These are phyloP conservation scores for Reticulascus tulasneorum DNA, from an alignment of 2,329 filamentous ascomycete species.

Conservation along the genomic window DNA sequence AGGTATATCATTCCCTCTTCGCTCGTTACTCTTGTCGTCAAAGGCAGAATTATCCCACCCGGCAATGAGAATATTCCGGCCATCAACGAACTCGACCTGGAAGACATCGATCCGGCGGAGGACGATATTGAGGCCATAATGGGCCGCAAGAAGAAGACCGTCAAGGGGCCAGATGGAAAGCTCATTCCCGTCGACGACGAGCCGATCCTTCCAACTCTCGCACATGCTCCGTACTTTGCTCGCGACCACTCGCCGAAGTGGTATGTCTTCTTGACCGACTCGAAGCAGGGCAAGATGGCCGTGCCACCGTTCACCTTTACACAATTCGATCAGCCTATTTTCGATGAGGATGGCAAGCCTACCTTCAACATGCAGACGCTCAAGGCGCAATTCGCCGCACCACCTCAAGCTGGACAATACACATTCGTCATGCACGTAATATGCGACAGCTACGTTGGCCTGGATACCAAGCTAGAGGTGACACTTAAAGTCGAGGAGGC, in stretches of 20 bases:
- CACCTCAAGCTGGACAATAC: conserved; percentile 87
- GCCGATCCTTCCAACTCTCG: conserved; percentile 74
- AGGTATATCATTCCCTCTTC: conserved; percentile 88
- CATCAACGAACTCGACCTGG: conserved; percentile 73
- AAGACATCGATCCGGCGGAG: conserved; percentile 89
- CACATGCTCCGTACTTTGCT: conserved; percentile 84
- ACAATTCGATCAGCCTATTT: conserved; percentile 84
- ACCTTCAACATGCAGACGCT: conserved; percentile 95
- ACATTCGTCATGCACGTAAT: conserved; percentile 92
- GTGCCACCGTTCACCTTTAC: conserved; percentile 96
- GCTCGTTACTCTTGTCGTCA: conserved; percentile 90
- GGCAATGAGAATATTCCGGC: conserved; percentile 71
- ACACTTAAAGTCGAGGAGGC: conserved; percentile 86
- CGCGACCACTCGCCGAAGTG: conserved; percentile 87
- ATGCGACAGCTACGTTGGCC: conserved; percentile 92
- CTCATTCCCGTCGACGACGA: conserved; percentile 54
- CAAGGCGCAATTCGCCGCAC: conserved; percentile 95
- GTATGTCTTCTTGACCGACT: conserved; percentile 92
- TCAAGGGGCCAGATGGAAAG: conserved; percentile 59
- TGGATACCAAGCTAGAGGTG: conserved; percentile 89
- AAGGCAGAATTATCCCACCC: conserved; percentile 88
- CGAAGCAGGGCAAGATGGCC: conserved; percentile 91
- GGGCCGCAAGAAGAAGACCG: conserved; percentile 65
- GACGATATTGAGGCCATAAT: conserved; percentile 84
- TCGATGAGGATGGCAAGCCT: conserved; percentile 74